Base-by-base conservation (phyloP, 2,329 filamentous ascomycete genomes). In the Aureobasidium musti region DNA sequence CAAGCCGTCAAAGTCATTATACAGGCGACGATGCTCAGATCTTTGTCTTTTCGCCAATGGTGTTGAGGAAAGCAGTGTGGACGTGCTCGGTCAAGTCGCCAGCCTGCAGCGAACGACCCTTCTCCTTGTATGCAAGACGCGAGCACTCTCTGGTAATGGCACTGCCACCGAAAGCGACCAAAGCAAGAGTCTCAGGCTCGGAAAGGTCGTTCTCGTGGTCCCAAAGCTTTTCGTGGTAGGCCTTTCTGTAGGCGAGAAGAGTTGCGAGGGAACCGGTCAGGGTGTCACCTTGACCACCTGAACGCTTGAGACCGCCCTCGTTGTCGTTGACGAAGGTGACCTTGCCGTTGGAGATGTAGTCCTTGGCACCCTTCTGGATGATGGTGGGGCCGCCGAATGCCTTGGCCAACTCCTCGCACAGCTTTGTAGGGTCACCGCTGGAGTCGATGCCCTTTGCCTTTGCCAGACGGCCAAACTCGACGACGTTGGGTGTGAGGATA, bases 201-300 rank as follows among this genome's bases (percentile, higher is more conserved):
- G 80, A 82, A 80, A 92, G 81, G 67, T 82, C 79, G 28, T 78
- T 77, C 13, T 80, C 81, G 70, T 83, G 81, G 28, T 83, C 87
- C 94, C 94, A 98, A 4, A 97, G 78, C 33, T 84, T 83, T 67
- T 97, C 91, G 64, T 92, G 82, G 77, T 99, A 99, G 26, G 92
- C 92, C 76, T 88, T 89, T 68, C 94, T 84, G 88, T 94, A 99
- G 1, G 87, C 93, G 70, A 98, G 79, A 71, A 99, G 87, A 3
- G 95, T 98, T 1, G 91, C 95, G 70, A 99, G 81, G 39, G 88
- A 88, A 1, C 95, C 95, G 0, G 95, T 98, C 70, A 99, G 81
- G 4, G 95, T 98, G 79, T 99, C 95, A 1, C 95, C 95, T 79
- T 99, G 95, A 0, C 95, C 95, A 56, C 94, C 95, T 67, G 91